Evolutionary conservation across 192 early-diverging fungal species (phyloP), one percentile per base, ranked within the genome.

Genomic region (Rhizophagus clarus): DNA sequence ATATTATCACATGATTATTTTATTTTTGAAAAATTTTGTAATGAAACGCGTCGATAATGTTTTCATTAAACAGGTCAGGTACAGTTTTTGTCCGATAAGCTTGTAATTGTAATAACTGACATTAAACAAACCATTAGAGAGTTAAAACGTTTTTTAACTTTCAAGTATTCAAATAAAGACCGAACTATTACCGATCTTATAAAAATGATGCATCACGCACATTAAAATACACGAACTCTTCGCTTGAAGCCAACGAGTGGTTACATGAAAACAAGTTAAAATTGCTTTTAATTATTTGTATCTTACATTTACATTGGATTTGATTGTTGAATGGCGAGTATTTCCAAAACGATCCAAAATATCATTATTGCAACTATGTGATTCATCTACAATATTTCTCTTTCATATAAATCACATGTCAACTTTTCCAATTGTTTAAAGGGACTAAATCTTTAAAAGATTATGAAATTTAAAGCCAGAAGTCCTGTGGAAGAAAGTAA

Each of bases 291-390:
- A 6, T 29, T 28, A 28, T 14, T 34, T 28, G n/a, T 20, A 64
- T 64, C 62, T 20, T 12, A 11, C n/a, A 26, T 63, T 29, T 28
- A 22, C 22, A 71, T 71, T 42, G 68, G 37, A 42, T 71, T 71
- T 14, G 68, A 42, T 71, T n/a, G 24, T n/a, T 29, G 68, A 71
- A 71, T 71, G 68, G 68, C 26, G 31, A 20, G 28, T 17, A 37
- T 69, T 69, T 32, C 24, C 31, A 40, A n/a, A 20, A 14, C 28
- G 1, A 32, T 69, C 67, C 17, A 31, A 31, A 37, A n/a, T 69
- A 5, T 69, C 34, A 20, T 40, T 40, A 70, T 15, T 70, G 40
- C 68, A 70, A 70, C 11, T 70, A 10, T 69, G 68, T 40, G 68
- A 70, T 40, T 24, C 24, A 17, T 69, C 67, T 10, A 69, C 24